These are phyloP conservation scores for Yamadazyma kanchanaburiensis DNA, from an alignment of 1,139 yeast species.

Conservation along the genomic window DNA sequence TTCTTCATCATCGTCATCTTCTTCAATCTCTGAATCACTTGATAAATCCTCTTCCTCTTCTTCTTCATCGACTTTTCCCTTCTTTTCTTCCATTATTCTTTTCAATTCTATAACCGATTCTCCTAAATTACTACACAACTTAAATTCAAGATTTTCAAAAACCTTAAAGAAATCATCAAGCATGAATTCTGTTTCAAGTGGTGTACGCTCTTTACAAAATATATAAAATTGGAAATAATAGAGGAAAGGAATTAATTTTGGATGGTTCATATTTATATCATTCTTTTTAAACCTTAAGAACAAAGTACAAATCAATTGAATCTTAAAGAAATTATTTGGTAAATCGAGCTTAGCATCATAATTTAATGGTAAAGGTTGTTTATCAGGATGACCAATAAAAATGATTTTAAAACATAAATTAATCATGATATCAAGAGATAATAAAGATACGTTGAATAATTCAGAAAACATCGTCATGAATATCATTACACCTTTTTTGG, in stretches of 20 bases:
- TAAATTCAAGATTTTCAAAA: conserved; percentile 16
- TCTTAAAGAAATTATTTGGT: conserved; percentile 69
- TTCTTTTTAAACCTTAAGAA: conserved; percentile 11
- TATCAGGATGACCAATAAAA: conserved; percentile 65
- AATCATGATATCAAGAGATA: conserved; percentile 45
- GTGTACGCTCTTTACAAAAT: conserved; percentile 67
- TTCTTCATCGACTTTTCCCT: conserved; percentile 14
- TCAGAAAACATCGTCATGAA: conserved; percentile 61
- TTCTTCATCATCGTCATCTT: conserved; percentile 18
- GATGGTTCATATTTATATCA: conserved; percentile 14
- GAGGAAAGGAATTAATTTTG: conserved; percentile 45
- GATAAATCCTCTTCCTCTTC: conserved; percentile 14
- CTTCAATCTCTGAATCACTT: conserved; percentile 15
- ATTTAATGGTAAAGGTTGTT: conserved; percentile 52
- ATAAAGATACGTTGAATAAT: conserved; percentile 46
- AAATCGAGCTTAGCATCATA: conserved; percentile 48
- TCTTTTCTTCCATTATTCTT: conserved; percentile 17
- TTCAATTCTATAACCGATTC: conserved; percentile 42
- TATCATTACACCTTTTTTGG: conserved; percentile 61
- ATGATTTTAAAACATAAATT: conserved; percentile 59
- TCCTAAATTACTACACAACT: conserved; percentile 33
- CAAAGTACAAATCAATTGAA: conserved; percentile 47
- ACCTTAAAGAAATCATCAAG: conserved; percentile 13
- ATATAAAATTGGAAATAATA: conserved; percentile 72
- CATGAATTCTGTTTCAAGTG: conserved; percentile 44